Evolutionary conservation across 768 basidiomycete genomes (phyloP).

Genomic region (Butyriboletus loyo): DNA sequence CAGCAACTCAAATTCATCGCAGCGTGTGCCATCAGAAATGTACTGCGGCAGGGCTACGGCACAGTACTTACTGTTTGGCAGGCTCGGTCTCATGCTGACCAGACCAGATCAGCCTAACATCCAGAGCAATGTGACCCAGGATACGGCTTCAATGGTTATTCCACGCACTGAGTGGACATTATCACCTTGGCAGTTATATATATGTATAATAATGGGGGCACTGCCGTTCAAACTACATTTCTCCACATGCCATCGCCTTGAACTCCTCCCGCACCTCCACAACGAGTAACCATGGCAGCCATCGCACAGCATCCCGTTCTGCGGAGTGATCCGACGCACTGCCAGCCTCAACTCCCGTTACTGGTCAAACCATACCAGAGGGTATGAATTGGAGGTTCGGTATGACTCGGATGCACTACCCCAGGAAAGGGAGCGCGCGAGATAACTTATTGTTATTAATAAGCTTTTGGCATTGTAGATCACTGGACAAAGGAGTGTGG

Average conservation of each 20-base stretch:
- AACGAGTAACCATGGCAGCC: too few species aligned
- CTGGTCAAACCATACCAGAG: constrained; percentile 10
- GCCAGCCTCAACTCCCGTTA: constrained; percentile 45
- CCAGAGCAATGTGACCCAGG: not conserved
- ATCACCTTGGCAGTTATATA: too few species aligned
- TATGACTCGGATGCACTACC: too few species aligned
- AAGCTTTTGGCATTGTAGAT: too few species aligned
- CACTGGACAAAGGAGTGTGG: too few species aligned
- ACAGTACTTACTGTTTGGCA: not conserved
- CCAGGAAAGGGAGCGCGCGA: too few species aligned
- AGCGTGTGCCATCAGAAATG: too few species aligned
- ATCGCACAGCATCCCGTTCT: constrained; percentile 47
- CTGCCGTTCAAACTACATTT: not conserved
- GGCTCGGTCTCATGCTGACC: too few species aligned
- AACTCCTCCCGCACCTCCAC: too few species aligned
- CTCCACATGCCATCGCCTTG: not conserved
- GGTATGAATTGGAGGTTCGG: not conserved
- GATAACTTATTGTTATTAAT: too few species aligned
- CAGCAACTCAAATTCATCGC: too few species aligned
- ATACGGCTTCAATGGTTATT: not conserved
- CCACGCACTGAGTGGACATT: not conserved
- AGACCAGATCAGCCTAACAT: not conserved
- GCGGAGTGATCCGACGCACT: constrained; percentile 35
- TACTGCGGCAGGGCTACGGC: not conserved
- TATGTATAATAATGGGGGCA: not conserved